Base-by-base conservation (phyloP, 2,329 filamentous ascomycete species). In the Colletotrichum higginsianum region DNA sequence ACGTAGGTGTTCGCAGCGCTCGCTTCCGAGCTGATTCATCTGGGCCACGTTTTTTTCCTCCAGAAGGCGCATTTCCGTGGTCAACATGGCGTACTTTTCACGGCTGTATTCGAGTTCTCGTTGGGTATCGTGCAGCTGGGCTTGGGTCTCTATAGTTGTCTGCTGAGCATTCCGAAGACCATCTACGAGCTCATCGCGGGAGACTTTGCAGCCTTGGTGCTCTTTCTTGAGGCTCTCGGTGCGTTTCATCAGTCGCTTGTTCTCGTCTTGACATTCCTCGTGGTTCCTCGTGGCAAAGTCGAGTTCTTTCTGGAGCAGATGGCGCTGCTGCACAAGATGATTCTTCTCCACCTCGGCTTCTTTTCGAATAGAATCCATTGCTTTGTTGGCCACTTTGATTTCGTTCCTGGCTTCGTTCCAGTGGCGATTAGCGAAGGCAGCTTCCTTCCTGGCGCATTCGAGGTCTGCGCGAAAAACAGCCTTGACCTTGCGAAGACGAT, bases 1-100 rank as follows among this genome's bases (percentile, higher is more conserved):
- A 15, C 23, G 30, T 8, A 44, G 16, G 40, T 42, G 38, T 58
- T 56, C n/a, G 53, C 35, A 56, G 53, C 53, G 53, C 53, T 56
- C 53, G n/a, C 53, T 56, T 23, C 53, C 53, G 18, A 56, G 35
- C n/a, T 7, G 53, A 13, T 30, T 16, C n/a, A 23, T 6, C 13
- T 58, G 23, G 16, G 40, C 21, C 40, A 15, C 21, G 6, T 58
- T 46, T 13, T 11, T 46, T 58, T 58, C 40, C 56, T 58, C 56
- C 21, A 38, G 30, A 0, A 23, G 2, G 18, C 52, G 30, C 53
- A 40, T 40, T n/a, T 56, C 53, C 5, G 30, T 13, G 30, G 21
- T 12, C 53, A 40, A 23, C 16, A 9, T 40, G 18, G 53, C 12
- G 53, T 56, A 40, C 53, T 56, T 56, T 18, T 56, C 18, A 2